Evolutionary conservation across 495 filamentous ascomycete genomes (phyloP), one percentile per base, ranked within the genome.

Genomic region (Stereocaulon alpinum): DNA sequence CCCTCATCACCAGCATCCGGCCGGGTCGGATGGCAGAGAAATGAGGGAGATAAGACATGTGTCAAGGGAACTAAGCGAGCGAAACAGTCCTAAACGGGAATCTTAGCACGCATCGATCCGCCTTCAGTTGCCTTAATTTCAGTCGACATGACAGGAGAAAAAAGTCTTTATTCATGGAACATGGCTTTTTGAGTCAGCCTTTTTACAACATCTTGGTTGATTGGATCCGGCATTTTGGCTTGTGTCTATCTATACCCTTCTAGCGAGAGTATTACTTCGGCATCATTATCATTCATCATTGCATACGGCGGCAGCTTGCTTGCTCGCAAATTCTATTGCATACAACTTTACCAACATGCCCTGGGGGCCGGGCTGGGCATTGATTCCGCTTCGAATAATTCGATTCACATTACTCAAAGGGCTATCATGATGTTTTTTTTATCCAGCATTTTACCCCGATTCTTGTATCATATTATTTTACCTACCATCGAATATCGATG

Each of bases 81-180:
- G 59, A 56, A 59, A 58, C 59, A 68, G 63, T 58, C 63, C 63
- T 30, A 62, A 65, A 61, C 57, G 64, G 53, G 66, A 68, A 52
- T 34, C 49, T 37, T 52, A 52, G 49, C 49, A 52, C 49, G 57
- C 32, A 29, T 55, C 32, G 27, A 52, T n/a, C 29, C 27, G 41
- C 12, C 24, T 63, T 49, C 10, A 9, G 5, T 37, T 12, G 12
- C 34, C 15, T 50, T 34, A 40, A 18, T 29, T 50, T 40, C 15
- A 24, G 45, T 50, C 22, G 37, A 59, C 47, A 27, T 3, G 56
- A 27, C 5, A 24, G 24, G 24, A 7, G 1, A 7, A 20, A 2
- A 27, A 14, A 9, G 2, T 50, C 43, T 34, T 42, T 18, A n/a
- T 45, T 45, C 40, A 37, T 37, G 32, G 3, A 37, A 10, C 34